Percentiles rank a stretch among this genome's conserved stretches.
These are phyloP conservation scores for Claviceps paspali DNA, from an alignment of 2,329 filamentous ascomycete species.

Conservation along the genomic window DNA sequence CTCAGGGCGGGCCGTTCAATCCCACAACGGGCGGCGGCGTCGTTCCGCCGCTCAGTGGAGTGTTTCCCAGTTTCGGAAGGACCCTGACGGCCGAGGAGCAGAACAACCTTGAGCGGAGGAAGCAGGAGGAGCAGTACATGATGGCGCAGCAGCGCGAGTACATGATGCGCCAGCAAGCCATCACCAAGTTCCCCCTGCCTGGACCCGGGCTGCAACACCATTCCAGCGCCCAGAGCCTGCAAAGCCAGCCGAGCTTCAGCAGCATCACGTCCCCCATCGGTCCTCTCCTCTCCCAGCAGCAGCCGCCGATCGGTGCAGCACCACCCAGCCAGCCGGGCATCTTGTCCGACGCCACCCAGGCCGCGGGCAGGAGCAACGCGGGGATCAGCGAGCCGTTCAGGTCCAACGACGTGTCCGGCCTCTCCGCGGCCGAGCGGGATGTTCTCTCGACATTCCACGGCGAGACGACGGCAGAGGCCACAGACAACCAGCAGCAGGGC, in stretches of 20 bases:
- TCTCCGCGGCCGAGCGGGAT: conserved; percentile 40
- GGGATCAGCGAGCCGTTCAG: conserved; percentile 37
- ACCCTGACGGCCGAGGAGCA: conserved; percentile 96
- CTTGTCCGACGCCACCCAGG: conserved; percentile 52
- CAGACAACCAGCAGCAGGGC: conserved; percentile 8
- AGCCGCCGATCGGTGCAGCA: conserved; percentile 26
- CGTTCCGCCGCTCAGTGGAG: conserved; percentile 78
- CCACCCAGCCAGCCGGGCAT: conserved; percentile 26
- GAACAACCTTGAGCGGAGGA: conserved; percentile 87
- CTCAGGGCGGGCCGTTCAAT: conserved; percentile 32
- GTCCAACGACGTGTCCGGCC: conserved; percentile 60
- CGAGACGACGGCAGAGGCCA: background rate
- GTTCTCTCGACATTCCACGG: conserved; percentile 27
- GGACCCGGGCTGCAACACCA: conserved; percentile 61
- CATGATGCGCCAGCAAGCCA: conserved; percentile 69
- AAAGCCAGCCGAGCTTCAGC: conserved; percentile 92
- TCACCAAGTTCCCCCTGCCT: conserved; percentile 55
- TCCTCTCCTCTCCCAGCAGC: conserved; percentile 28
- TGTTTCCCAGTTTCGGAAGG: conserved; percentile 91
- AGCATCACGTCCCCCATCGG: conserved; percentile 81
- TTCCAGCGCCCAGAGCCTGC: conserved; percentile 85
- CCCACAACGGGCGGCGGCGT: conserved; percentile 41
- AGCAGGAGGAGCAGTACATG: conserved; percentile 94
- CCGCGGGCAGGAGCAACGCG: conserved; percentile 11
- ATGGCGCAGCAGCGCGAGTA: conserved; percentile 95